These are phyloP conservation scores for Aspergillus hancockii DNA, from an alignment of 495 filamentous ascomycete genomes.

Conservation along the genomic window DNA sequence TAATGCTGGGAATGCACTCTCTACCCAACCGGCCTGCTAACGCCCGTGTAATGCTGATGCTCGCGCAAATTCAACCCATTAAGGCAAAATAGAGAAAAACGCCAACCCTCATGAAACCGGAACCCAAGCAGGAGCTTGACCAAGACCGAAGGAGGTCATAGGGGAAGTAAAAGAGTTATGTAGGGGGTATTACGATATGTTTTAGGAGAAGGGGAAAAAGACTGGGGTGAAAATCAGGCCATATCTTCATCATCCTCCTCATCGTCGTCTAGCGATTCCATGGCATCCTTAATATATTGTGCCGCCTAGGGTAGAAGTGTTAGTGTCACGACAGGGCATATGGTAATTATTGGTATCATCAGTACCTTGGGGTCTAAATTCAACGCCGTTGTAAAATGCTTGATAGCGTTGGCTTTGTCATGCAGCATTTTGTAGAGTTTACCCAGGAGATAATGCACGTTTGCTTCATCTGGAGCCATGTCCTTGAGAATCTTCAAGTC, in stretches of 20 bases:
- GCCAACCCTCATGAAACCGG: slow-evolving; percentile 19
- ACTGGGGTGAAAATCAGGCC: slow-evolving; percentile 28
- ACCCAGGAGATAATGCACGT: slow-evolving; percentile 90
- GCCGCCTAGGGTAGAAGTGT: slow-evolving; percentile 62
- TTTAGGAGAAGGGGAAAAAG: slow-evolving; percentile 6
- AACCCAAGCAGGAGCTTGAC: not conserved
- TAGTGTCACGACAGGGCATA: slow-evolving; percentile 16
- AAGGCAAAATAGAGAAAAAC: slow-evolving; percentile 23
- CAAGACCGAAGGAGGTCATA: slow-evolving; percentile 7
- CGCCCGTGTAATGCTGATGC: slow-evolving; percentile 43
- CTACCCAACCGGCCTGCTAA: slow-evolving; percentile 34
- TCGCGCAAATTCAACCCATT: slow-evolving; percentile 26
- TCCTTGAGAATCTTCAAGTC: slow-evolving; percentile 86
- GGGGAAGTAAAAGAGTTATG: slow-evolving; percentile 2
- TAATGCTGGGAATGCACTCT: slow-evolving; percentile 29
- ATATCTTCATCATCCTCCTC: slow-evolving; percentile 72
- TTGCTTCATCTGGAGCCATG: slow-evolving; percentile 89
- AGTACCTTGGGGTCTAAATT: slow-evolving; percentile 94
- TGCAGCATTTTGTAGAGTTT: slow-evolving; percentile 79
- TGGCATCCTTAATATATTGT: slow-evolving; percentile 87
- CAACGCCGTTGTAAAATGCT: slow-evolving; percentile 89
- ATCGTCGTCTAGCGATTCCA: slow-evolving; percentile 85
- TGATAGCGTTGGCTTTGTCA: slow-evolving; percentile 79
- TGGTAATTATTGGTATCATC: slow-evolving; percentile 2
- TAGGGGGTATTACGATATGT: slow-evolving; percentile 9